Percentiles rank a stretch among this genome's conserved stretches.
phyloP scores from a whole-genome alignment of 1,284 basidiomycete species.

The Cutaneotrichosporon sp. region DNA sequence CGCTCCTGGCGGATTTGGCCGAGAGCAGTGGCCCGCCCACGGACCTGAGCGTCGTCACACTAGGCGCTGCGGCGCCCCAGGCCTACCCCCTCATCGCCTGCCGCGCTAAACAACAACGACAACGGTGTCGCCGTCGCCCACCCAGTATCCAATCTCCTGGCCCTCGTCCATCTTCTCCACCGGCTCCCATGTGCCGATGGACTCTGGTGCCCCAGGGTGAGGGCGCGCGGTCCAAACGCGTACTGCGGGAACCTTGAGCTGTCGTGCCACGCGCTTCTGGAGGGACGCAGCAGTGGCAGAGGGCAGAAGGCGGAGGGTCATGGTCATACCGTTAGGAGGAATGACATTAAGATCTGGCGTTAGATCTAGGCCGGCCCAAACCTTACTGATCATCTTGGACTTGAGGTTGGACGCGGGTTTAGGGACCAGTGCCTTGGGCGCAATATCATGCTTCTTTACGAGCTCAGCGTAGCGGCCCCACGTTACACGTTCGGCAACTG shows the following conservation, averaged over 20 bases:
- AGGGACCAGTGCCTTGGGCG: background rate
- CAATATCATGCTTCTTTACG: slow-evolving; percentile 25
- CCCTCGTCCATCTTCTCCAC: slow-evolving; percentile 26
- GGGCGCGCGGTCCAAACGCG: slow-evolving; percentile 17
- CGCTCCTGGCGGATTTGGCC: background rate
- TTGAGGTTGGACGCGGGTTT: slow-evolving; percentile 20
- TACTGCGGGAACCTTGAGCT: slow-evolving; percentile 8
- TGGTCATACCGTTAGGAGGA: slow-evolving; percentile 21
- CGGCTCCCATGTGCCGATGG: slow-evolving; percentile 22
- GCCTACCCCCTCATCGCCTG: background rate
- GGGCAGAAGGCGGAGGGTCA: slow-evolving; percentile 22
- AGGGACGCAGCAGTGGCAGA: slow-evolving; percentile 13
- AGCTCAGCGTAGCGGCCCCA: slow-evolving; percentile 41
- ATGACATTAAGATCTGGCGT: slow-evolving; percentile 21
- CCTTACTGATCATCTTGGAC: slow-evolving; percentile 42
- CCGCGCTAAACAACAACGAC: background rate
- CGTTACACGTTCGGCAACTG: slow-evolving; percentile 2
- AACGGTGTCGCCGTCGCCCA: slow-evolving; percentile 24
- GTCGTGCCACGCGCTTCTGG: slow-evolving; percentile 15
- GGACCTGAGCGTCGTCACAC: slow-evolving; percentile 2
- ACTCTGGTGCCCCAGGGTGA: slow-evolving; percentile 9
- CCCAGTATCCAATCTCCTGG: slow-evolving; percentile 28
- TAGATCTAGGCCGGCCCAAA: background rate
- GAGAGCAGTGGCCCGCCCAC: background rate
- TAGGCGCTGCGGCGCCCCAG: slow-evolving; percentile 3